Base-by-base conservation (phyloP, 805 yeast species). In the Candida arabinofermentans region DNA sequence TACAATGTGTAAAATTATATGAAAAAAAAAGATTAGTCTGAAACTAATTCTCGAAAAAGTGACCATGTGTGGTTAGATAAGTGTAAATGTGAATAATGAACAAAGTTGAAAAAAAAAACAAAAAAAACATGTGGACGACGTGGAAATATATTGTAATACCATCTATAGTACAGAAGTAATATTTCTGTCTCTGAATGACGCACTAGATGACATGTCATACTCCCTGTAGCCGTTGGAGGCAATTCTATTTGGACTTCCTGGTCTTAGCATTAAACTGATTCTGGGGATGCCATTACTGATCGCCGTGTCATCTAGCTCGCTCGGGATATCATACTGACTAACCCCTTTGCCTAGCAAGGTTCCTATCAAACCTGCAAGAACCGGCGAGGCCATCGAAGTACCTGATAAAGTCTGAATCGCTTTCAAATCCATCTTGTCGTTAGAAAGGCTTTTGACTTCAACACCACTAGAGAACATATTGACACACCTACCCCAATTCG, bases 401-500 rank as follows among this genome's bases (percentile, higher is more conserved):
- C 95, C 95, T 2, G 88, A 77, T 53, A 79, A 65, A 3, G 59
- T 59, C 7, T 74, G 65, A 3, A 48, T 46, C 8, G 42, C 38
- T 5, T 38, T 47, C 21, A 42, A 37, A 16, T 51, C 37, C 12
- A 39, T 34, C 18, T 59, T 50, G 24, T 55, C 50, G 30, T 66
- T 66, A 9, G 76, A 69, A 12, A 83, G 68, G 41, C 90, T 82
- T 22, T 69, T 65, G 3, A 88, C 82, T 13, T 67, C 66, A 0
- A 81, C 81, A 0, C 98, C 98, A 36, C 91, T 77, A 0, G 96
- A 88, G 63, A 86, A 83, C 1, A 87, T 70, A 55, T 87, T 88
- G 7, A 90, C 95, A 61, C 97, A 91, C n/a, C 71, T 68, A 0
- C 98, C 97, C 89, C 90, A 86, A 57, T 91, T 90, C n/a, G 93